Evolutionary conservation across 2,329 filamentous ascomycete species (phyloP).

Genomic region (Penicillium sp.): DNA sequence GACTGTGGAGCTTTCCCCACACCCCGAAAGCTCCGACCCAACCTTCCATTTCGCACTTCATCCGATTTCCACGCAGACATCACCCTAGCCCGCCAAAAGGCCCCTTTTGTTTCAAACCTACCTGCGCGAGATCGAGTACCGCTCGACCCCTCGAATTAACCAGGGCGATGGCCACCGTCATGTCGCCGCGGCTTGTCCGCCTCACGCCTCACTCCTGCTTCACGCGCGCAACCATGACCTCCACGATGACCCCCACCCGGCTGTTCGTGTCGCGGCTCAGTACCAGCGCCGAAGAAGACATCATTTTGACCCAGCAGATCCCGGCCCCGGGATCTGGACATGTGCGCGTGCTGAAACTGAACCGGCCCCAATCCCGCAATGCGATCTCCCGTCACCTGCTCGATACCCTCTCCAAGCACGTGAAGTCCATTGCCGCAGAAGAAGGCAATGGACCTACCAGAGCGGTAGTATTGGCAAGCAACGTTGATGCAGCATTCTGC

Average conservation of each 20-base stretch:
- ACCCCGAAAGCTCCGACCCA: constrained; percentile 10
- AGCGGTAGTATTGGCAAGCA: constrained; percentile 77
- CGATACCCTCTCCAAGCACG: constrained; percentile 63
- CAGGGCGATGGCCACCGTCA: constrained; percentile 18
- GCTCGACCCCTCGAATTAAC: background rate
- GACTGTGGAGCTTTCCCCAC: constrained; percentile 22
- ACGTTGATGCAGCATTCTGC: constrained; percentile 83
- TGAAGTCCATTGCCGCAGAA: constrained; percentile 65
- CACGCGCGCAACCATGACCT: constrained; percentile 15
- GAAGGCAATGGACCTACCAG: constrained; percentile 60
- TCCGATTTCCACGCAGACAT: background rate
- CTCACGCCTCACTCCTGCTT: constrained; percentile 22
- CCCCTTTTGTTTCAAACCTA: background rate
- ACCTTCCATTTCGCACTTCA: constrained; percentile 1
- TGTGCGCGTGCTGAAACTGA: constrained; percentile 83
- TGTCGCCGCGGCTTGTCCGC: constrained; percentile 32
- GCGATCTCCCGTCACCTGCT: constrained; percentile 81
- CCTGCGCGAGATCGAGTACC: constrained; percentile 5
- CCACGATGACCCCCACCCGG: constrained; percentile 20
- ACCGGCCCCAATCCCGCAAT: constrained; percentile 79
- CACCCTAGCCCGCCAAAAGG: no score
- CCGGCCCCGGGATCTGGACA: constrained; percentile 74
- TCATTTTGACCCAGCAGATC: constrained; percentile 66
- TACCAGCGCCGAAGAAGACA: constrained; percentile 30
- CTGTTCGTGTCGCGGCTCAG: constrained; percentile 34